phyloP scores from a whole-genome alignment of 225 moss, liverwort and hornwort species.

The Bryum argenteum region DNA sequence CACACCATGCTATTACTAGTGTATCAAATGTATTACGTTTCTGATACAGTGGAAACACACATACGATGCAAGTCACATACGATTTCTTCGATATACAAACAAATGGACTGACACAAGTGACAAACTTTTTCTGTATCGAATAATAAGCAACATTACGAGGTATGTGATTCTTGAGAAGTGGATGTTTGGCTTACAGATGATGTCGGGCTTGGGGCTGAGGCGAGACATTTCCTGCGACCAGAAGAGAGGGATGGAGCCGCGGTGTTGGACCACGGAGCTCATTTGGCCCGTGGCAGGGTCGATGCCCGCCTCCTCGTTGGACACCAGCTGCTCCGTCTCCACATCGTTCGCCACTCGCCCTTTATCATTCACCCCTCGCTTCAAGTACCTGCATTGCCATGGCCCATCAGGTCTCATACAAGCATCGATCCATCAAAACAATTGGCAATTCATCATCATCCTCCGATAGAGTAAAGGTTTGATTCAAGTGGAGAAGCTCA shows the following conservation, averaged over 20 bases:
- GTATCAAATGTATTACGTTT: too few species aligned
- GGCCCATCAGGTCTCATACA: background rate
- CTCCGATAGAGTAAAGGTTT: too few species aligned
- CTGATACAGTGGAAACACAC: too few species aligned
- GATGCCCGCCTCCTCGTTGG: slow-evolving; percentile 87
- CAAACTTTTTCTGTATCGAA: too few species aligned
- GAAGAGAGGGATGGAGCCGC: slow-evolving; percentile 95
- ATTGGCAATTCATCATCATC: too few species aligned
- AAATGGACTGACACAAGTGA: too few species aligned
- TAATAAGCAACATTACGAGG: too few species aligned
- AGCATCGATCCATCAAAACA: background rate
- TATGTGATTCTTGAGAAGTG: too few species aligned
- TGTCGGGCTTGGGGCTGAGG: slow-evolving; percentile 94
- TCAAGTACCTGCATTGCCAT: slow-evolving; percentile 76
- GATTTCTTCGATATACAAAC: too few species aligned
- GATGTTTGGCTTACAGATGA: slow-evolving; percentile 59
- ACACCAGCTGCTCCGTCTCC: slow-evolving; percentile 89
- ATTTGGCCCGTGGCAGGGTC: slow-evolving; percentile 80
- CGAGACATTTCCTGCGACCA: slow-evolving; percentile 97
- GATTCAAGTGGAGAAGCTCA: slow-evolving; percentile 33
- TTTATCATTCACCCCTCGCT: slow-evolving; percentile 94
- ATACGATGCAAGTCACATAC: too few species aligned
- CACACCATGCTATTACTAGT: slow-evolving; percentile 10
- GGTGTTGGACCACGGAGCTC: slow-evolving; percentile 93
- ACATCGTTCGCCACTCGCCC: slow-evolving; percentile 96